Evolutionary conservation across 768 basidiomycete genomes (phyloP).

Genomic region (Hygrophorus pudorinus): DNA sequence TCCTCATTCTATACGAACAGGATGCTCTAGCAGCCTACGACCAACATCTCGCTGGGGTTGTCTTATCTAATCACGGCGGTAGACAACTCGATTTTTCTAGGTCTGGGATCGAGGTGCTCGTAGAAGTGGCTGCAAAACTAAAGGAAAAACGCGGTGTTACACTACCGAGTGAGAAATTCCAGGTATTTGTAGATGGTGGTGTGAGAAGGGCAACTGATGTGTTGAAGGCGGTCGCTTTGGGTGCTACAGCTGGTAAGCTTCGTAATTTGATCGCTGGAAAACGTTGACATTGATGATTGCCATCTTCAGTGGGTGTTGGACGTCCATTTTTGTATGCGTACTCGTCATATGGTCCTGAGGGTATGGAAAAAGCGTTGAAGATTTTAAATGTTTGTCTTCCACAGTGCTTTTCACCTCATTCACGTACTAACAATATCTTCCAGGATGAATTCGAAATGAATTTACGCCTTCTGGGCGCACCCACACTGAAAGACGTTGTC

Average conservation of each 20-base stretch:
- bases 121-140: conserved; percentile 71
- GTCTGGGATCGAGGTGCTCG: conserved; percentile 84
- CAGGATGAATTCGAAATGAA: conserved; percentile 99
- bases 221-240: conserved; percentile 79
- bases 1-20: conserved; percentile 17
- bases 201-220: conserved; percentile 87
- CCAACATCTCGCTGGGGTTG: conserved; percentile 58
- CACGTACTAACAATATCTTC: background rate
- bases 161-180: conserved; percentile 74
- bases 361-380: conserved; percentile 74
- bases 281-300: background rate
- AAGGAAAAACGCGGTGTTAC: conserved; percentile 52
- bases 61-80: conserved; percentile 84
- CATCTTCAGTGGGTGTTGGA: conserved; percentile 58
- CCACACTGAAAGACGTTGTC: conserved; percentile 65
- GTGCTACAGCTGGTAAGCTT: conserved; percentile 43
- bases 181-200: conserved; percentile 91
- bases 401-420: background rate
- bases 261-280: background rate
- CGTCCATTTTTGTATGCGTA: conserved; percentile 85
- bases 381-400: conserved; percentile 51
- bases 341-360: conserved; percentile 81
- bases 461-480: conserved; percentile 84
- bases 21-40: conserved; percentile 85
- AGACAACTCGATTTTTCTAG: conserved; percentile 73